Percentiles rank a stretch among this genome's conserved stretches.
phyloP scores from a whole-genome alignment of 805 yeast species.

The Kluyveromyces wickerhamii region DNA sequence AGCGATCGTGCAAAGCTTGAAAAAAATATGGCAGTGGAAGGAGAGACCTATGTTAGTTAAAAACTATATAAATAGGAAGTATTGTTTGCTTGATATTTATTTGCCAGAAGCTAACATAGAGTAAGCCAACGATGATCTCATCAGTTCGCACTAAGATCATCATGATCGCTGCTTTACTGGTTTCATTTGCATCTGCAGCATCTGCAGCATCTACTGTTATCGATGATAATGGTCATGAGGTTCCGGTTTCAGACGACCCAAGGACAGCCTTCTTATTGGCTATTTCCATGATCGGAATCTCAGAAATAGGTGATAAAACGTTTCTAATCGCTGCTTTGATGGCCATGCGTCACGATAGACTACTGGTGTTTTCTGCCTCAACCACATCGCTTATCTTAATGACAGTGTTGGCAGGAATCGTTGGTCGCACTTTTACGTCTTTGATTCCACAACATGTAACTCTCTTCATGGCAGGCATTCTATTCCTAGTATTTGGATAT shows the following conservation, averaged over 20 bases:
- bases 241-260: conserved; percentile 12
- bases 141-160: too few species aligned
- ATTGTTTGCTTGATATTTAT: too few species aligned
- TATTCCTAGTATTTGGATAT: conserved; percentile 78
- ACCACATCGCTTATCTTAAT: conserved; percentile 77
- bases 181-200: too few species aligned
- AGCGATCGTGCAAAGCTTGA: too few species aligned
- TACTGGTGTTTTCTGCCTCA: conserved; percentile 82
- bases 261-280: conserved; percentile 62
- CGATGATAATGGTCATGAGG: conserved; percentile 3
- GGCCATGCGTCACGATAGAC: conserved; percentile 90
- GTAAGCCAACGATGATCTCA: too few species aligned
- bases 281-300: conserved; percentile 82
- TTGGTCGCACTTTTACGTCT: conserved; percentile 87
- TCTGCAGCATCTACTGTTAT: conserved; percentile 9
- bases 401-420: conserved; percentile 85
- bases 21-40: too few species aligned
- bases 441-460: conserved; percentile 74
- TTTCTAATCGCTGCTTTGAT: conserved; percentile 92
- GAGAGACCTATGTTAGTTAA: too few species aligned
- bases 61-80: too few species aligned
- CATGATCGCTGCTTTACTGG: too few species aligned
- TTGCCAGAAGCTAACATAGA: too few species aligned
- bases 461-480: conserved; percentile 67
- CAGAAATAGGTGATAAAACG: conserved; percentile 97